Evolutionary conservation across 129 eudicot species (phyloP).

Genomic region (carrot (Daucus carota)): DNA sequence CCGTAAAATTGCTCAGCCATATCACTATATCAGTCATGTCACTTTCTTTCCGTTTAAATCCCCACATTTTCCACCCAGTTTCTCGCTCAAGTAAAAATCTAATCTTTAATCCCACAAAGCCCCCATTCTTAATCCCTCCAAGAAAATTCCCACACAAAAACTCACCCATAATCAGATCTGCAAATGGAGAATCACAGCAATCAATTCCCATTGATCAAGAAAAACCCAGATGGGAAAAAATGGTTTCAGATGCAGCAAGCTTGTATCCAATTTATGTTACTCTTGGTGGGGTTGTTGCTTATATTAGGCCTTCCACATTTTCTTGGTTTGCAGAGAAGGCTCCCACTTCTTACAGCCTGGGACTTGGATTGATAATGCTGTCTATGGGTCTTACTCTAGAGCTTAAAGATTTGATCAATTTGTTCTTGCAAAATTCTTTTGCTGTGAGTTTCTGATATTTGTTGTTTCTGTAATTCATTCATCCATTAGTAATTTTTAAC

Average conservation of each 20-base stretch:
- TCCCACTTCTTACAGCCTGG: conserved; percentile 59
- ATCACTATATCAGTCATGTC: not conserved
- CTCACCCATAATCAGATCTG: conserved; percentile 9
- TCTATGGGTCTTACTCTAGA: conserved; percentile 85
- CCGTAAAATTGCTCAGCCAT: no score
- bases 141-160: conserved; percentile 10
- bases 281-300: conserved; percentile 67
- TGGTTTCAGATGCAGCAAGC: conserved; percentile 64
- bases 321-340: conserved; percentile 66
- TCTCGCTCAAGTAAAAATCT: conserved; percentile 9
- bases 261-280: conserved; percentile 81
- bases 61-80: not conserved
- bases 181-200: conserved; percentile 17
- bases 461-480: not conserved
- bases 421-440: conserved; percentile 68
- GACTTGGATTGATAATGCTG: conserved; percentile 84
- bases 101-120: conserved; percentile 22
- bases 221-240: conserved; percentile 42
- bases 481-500: not conserved
- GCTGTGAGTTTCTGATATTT: conserved; percentile 46
- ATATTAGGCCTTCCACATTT: conserved; percentile 61
- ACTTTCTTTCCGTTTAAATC: not conserved
- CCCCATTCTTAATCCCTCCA: conserved; percentile 16
- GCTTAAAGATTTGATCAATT: conserved; percentile 58
- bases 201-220: conserved; percentile 11